A percentile compares a stretch with the other conserved stretches of the same genome.
Conservation (phyloP, 2,329 filamentous ascomycete genomes). For the Exophiala oligosperma region DNA sequence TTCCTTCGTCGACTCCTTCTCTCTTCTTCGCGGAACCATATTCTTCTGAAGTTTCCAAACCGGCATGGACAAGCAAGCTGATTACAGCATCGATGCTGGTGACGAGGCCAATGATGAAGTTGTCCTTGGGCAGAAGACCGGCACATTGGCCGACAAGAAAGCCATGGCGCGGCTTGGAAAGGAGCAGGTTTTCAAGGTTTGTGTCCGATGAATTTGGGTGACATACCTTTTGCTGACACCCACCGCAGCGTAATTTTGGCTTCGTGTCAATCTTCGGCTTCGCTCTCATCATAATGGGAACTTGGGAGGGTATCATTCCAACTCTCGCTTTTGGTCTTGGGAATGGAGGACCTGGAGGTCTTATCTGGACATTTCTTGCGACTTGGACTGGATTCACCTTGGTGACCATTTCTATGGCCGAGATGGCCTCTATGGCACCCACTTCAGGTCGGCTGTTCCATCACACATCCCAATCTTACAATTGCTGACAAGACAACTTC, state of each 20-base stretch:
- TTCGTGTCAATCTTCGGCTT: constrained; percentile 49
- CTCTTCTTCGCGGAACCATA: background rate
- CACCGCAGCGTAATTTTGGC: constrained; percentile 45
- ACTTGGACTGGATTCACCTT: constrained; percentile 46
- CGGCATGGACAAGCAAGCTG: constrained; percentile 15
- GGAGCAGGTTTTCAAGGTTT: constrained; percentile 40
- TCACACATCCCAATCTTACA: background rate
- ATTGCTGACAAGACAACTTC: background rate
- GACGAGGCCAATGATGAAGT: constrained; percentile 15
- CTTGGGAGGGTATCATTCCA: constrained; percentile 46
- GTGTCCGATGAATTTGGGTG: background rate
- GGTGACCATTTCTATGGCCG: constrained; percentile 46
- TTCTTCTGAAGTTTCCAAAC: background rate
- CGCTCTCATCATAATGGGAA: constrained; percentile 43
- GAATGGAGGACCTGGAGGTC: constrained; percentile 54
- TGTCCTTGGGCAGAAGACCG: constrained; percentile 20
- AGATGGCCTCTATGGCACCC: constrained; percentile 49
- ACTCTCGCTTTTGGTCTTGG: constrained; percentile 31
- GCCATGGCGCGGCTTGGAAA: constrained; percentile 35
- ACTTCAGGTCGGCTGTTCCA: constrained; percentile 35
- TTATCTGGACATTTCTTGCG: constrained; percentile 54
- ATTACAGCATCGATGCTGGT: constrained; percentile 11
- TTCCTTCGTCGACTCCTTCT: background rate
- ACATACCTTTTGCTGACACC: background rate
- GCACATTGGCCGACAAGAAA: constrained; percentile 16